These are phyloP conservation scores for Pythium apleroticum DNA, from an alignment of 352 stramenopile species.

Conservation along the genomic window DNA sequence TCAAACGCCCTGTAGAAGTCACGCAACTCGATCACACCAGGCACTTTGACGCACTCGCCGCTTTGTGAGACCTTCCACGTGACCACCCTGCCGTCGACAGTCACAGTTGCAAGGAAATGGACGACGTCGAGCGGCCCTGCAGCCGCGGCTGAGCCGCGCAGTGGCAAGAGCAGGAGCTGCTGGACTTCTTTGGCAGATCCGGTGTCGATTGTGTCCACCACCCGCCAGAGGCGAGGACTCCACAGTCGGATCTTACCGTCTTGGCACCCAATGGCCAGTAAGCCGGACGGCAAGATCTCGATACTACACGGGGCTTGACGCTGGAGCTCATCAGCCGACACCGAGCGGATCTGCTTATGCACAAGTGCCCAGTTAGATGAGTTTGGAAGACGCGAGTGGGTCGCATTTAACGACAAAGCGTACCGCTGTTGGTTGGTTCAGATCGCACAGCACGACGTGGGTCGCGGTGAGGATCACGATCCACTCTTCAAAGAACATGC, in stretches of 20 bases:
- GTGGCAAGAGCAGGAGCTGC: slow-evolving; percentile 59
- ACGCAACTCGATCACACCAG: slow-evolving; percentile 45
- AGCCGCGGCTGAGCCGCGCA: slow-evolving; percentile 20
- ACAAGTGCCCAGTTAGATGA: not conserved
- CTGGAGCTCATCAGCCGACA: slow-evolving; percentile 57
- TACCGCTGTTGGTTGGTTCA: slow-evolving; percentile 63
- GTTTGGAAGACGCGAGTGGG: not conserved
- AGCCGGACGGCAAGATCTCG: slow-evolving; percentile 55
- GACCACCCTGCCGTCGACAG: slow-evolving; percentile 58
- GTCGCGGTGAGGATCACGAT: slow-evolving; percentile 57
- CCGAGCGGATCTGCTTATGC: slow-evolving; percentile 31
- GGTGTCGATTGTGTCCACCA: slow-evolving; percentile 62
- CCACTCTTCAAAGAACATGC: slow-evolving; percentile 72
- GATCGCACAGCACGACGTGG: slow-evolving; percentile 69
- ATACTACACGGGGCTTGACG: slow-evolving; percentile 58
- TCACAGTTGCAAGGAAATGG: slow-evolving; percentile 53
- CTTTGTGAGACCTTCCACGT: slow-evolving; percentile 65
- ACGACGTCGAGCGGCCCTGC: not conserved
- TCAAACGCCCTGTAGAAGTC: slow-evolving; percentile 63
- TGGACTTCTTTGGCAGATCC: slow-evolving; percentile 65
- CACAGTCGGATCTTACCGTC: slow-evolving; percentile 77
- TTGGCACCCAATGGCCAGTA: slow-evolving; percentile 72
- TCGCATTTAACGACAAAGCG: not conserved
- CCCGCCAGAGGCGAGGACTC: slow-evolving; percentile 57
- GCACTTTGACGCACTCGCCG: slow-evolving; percentile 31